These are phyloP conservation scores for Pycnococcus provasolii DNA, from an alignment of 139 green algal species.

Conservation along the genomic window DNA sequence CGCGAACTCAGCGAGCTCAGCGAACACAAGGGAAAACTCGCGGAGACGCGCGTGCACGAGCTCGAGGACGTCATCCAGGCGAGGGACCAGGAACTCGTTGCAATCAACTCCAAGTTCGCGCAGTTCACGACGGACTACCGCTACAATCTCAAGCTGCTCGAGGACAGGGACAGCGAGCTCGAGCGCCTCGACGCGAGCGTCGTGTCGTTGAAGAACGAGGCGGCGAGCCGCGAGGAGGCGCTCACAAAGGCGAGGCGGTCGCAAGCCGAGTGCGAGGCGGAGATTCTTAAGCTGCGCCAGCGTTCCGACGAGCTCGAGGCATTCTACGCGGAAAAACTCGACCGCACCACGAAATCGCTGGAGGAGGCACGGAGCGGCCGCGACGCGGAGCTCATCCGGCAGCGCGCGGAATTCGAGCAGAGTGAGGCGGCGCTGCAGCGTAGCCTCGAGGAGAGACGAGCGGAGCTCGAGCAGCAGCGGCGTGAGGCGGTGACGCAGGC, in stretches of 20 bases:
- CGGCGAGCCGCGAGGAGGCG: neutral
- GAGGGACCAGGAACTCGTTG: neutral
- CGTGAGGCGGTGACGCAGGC: neutral
- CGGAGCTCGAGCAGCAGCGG: neutral
- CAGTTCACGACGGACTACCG: neutral
- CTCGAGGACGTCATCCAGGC: neutral
- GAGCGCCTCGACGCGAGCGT: neutral
- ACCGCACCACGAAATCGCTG: neutral
- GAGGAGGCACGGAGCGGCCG: neutral
- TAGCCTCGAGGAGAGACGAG: neutral
- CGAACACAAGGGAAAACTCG: no score
- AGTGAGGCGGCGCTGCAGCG: neutral
- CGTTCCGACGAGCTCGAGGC: neutral
- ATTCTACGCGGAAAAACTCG: neutral
- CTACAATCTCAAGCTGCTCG: conserved; percentile 6
- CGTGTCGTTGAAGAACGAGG: neutral
- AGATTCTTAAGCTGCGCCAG: neutral
- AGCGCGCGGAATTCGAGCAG: neutral
- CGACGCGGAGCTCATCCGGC: neutral
- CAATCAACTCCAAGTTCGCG: neutral
- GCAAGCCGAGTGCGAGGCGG: neutral
- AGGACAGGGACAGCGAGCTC: neutral
- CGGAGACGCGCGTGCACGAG: neutral
- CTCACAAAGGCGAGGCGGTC: neutral
- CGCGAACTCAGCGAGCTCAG: no score